Evolutionary conservation across 83 land plant genomes (phyloP).

Genomic region (Isoetes engelmannii): DNA sequence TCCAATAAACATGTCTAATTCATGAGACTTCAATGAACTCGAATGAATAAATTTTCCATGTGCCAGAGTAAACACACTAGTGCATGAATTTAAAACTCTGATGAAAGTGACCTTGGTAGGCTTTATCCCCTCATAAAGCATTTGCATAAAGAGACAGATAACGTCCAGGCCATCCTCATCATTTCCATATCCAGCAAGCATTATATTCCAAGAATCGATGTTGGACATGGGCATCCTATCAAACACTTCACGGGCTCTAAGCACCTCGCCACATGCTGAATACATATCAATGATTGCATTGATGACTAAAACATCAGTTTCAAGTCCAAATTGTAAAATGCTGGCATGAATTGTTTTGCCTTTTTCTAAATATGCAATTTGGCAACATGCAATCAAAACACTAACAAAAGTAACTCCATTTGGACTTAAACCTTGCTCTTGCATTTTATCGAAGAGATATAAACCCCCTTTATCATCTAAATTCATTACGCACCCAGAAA

Average conservation of each 20-base stretch:
- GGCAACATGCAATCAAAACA: neutral
- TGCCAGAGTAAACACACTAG: neutral
- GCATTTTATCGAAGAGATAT: neutral
- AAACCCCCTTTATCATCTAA: neutral
- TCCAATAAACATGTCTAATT: neutral
- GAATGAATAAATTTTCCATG: no score
- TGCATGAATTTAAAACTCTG: neutral
- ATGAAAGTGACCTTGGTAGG: neutral
- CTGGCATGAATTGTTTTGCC: neutral
- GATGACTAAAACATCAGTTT: neutral
- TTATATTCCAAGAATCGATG: neutral
- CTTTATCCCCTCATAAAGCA: neutral
- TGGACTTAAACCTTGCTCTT: neutral
- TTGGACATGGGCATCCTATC: conserved; percentile 1
- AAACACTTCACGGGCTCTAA: neutral
- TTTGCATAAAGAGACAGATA: neutral
- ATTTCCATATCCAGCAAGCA: neutral
- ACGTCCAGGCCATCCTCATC: neutral
- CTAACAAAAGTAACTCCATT: conserved; percentile 1
- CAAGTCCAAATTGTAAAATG: neutral
- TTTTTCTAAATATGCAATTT: neutral
- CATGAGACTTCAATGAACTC: neutral
- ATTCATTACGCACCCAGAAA: neutral
- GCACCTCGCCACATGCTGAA: neutral
- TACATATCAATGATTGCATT: neutral